A percentile compares a stretch with the other conserved stretches of the same genome.
These are phyloP conservation scores for Aquilaria agallochum DNA, from an alignment of 441 rosid genomes.

Conservation along the genomic window DNA sequence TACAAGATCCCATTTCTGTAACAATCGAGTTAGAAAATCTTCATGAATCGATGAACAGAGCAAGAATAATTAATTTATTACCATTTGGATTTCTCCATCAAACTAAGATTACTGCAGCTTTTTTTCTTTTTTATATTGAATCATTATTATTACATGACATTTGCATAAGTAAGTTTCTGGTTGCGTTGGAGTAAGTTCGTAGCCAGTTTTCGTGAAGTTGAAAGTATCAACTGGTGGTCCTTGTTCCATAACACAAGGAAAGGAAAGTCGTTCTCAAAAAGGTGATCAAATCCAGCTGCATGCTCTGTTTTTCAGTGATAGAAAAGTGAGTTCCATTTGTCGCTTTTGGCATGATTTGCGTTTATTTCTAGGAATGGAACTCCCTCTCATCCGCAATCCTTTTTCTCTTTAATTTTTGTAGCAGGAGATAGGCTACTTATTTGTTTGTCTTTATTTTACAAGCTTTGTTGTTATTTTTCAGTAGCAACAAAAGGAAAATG, in stretches of 20 bases:
- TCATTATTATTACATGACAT: too few relatives aligned
- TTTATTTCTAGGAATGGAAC: too few relatives aligned
- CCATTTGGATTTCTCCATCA: too few relatives aligned
- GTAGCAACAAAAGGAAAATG: too few relatives aligned
- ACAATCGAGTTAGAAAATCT: slow-evolving; percentile 24
- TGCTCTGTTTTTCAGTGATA: slow-evolving; percentile 21
- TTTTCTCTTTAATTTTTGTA: too few relatives aligned
- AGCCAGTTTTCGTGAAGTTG: too few relatives aligned
- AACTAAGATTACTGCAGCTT: too few relatives aligned
- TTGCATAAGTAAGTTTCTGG: too few relatives aligned
- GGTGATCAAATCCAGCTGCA: background rate
- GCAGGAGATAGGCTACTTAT: background rate
- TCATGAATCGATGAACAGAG: slow-evolving; percentile 12
- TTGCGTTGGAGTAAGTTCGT: too few relatives aligned
- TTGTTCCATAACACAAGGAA: slow-evolving; percentile 17
- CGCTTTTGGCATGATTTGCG: slow-evolving; percentile 15
- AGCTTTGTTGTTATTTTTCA: background rate
- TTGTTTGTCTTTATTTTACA: slow-evolving; percentile 1
- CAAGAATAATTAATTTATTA: background rate
- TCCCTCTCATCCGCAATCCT: too few relatives aligned
- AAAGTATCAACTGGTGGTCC: background rate
- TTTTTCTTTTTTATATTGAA: too few relatives aligned
- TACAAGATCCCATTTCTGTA: slow-evolving; percentile 25
- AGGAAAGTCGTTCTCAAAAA: slow-evolving; percentile 14
- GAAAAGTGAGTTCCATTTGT: slow-evolving; percentile 30